Conservation (phyloP, 768 basidiomycete species). For the Russula ochroleuca region DNA sequence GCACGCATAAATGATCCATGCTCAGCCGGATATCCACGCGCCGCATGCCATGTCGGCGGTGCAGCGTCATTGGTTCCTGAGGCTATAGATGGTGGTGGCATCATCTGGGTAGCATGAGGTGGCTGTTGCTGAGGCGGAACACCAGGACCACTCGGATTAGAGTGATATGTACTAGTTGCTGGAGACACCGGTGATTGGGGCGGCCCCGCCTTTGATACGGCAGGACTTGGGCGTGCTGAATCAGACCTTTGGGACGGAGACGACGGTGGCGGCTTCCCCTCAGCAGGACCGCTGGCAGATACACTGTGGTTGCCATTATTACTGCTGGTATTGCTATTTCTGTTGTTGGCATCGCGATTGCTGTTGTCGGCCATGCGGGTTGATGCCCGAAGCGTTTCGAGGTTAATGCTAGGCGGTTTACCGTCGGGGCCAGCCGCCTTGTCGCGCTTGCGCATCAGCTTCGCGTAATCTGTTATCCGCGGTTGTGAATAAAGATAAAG, state of each 20-base stretch:
- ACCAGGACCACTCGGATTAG: constrained; percentile 19
- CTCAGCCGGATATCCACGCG: constrained; percentile 20
- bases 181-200: constrained; percentile 22
- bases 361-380: constrained; percentile 24
- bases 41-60: constrained; percentile 8
- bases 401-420: constrained; percentile 54
- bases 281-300: neutral
- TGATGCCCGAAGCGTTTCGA: constrained; percentile 72
- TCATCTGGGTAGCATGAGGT: constrained; percentile 21
- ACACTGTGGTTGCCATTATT: constrained; percentile 2
- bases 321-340: constrained; percentile 14
- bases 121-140: constrained; percentile 19
- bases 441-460: constrained; percentile 74
- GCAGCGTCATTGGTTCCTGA: constrained; percentile 14
- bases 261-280: constrained; percentile 14
- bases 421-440: constrained; percentile 56
- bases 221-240: constrained; percentile 22
- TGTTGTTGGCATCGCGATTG: constrained; percentile 24
- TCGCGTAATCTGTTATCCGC: constrained; percentile 62
- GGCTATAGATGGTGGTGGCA: constrained; percentile 20
- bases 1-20: constrained; percentile 24
- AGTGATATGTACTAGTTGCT: constrained; percentile 12
- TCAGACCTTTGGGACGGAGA: constrained; percentile 21
- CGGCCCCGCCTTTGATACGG: constrained; percentile 21
- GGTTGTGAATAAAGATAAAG: constrained; percentile 1